Percentiles rank a stretch among this genome's conserved stretches.
phyloP scores from a whole-genome alignment of 768 basidiomycete genomes.

The Russula emetica region DNA sequence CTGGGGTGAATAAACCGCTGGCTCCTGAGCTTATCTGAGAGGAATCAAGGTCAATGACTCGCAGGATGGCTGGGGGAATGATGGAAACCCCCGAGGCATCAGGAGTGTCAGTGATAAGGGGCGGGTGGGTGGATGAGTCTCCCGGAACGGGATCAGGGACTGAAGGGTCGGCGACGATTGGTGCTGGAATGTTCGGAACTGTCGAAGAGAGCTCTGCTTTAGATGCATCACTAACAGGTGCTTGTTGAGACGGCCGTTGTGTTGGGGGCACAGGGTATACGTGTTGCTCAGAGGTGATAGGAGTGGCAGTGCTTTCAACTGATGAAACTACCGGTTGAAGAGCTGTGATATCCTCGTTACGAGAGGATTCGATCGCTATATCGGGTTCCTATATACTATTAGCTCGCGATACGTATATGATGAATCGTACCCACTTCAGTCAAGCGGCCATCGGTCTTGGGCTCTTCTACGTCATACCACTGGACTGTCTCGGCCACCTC shows the following conservation, averaged over 20 bases:
- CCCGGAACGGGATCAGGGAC: slow-evolving; percentile 26
- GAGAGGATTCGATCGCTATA: neutral
- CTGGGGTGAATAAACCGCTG: slow-evolving; percentile 28
- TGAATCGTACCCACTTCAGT: slow-evolving; percentile 10
- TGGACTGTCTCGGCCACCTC: slow-evolving; percentile 1
- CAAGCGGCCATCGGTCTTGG: slow-evolving; percentile 8
- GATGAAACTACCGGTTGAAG: neutral
- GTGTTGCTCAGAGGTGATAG: neutral
- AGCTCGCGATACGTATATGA: neutral
- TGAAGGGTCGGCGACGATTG: slow-evolving; percentile 27
- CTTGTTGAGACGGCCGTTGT: neutral
- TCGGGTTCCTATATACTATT: slow-evolving; percentile 11
- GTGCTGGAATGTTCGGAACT: slow-evolving; percentile 20
- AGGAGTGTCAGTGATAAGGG: neutral
- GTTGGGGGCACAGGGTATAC: neutral
- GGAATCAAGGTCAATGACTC: slow-evolving; percentile 8
- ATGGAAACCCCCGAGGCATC: slow-evolving; percentile 3
- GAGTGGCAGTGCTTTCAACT: neutral
- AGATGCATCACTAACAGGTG: neutral
- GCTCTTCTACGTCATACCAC: slow-evolving; percentile 22
- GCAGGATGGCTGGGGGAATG: slow-evolving; percentile 10
- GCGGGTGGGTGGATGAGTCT: slow-evolving; percentile 1
- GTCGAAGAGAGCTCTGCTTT: neutral
- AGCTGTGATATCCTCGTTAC: neutral
- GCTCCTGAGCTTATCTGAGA: slow-evolving; percentile 2